Conservation (phyloP, 768 basidiomycete genomes). For the Boletus rex-veris region DNA sequence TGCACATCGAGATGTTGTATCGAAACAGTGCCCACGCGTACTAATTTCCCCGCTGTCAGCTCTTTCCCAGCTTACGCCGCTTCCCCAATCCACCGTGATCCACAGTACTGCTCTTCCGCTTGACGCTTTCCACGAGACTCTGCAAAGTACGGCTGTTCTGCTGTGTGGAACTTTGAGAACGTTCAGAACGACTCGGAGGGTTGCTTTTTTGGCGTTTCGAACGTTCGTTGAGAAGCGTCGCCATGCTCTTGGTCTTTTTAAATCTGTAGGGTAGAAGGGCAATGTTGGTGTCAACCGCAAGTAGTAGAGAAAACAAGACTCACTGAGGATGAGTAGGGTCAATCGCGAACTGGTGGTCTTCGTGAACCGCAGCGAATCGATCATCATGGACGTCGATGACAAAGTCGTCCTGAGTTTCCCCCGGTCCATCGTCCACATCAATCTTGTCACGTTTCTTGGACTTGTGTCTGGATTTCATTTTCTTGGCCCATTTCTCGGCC, state of each 20-base stretch:
- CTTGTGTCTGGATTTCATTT: constrained; percentile 40
- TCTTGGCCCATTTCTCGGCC: constrained; percentile 65
- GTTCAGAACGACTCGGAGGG: neutral
- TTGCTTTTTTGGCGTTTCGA: constrained; percentile 53
- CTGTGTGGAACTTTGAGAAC: neutral
- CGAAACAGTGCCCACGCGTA: neutral
- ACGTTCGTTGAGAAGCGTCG: constrained; percentile 80
- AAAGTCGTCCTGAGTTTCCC: constrained; percentile 79
- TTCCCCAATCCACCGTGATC: constrained; percentile 36
- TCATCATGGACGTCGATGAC: constrained; percentile 80
- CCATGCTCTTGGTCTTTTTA: constrained; percentile 91
- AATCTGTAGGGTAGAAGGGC: constrained; percentile 50
- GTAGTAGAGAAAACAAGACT: constrained; percentile 29
- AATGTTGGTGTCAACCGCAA: neutral
- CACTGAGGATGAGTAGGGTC: constrained; percentile 96
- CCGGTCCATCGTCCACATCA: constrained; percentile 44
- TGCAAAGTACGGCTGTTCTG: constrained; percentile 42
- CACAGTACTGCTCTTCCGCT: constrained; percentile 59
- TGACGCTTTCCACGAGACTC: constrained; percentile 80
- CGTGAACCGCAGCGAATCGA: constrained; percentile 83
- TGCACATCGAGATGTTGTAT: neutral
- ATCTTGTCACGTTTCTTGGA: constrained; percentile 17
- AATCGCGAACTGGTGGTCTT: constrained; percentile 90
- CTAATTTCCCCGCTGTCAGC: neutral
- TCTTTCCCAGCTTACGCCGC: constrained; percentile 32